These are phyloP conservation scores for Sporothrix variecibatus DNA, from an alignment of 2,329 filamentous ascomycete species.

Conservation along the genomic window DNA sequence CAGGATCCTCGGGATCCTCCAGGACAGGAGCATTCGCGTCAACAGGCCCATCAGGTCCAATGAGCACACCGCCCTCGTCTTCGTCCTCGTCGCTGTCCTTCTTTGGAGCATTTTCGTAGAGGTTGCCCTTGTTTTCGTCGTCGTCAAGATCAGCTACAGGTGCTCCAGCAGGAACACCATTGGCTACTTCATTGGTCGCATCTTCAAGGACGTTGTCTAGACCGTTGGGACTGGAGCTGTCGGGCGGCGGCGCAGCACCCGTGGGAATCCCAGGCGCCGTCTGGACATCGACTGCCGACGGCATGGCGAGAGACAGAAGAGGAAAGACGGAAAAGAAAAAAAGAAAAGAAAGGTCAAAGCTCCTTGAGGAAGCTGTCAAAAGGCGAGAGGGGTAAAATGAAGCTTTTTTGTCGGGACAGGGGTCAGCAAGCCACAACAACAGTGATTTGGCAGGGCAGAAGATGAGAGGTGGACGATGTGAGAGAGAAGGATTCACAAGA, in stretches of 20 bases:
- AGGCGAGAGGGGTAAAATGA: neutral
- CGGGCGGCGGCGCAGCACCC: slow-evolving; percentile 3
- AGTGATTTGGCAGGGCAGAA: neutral
- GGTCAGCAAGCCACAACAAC: neutral
- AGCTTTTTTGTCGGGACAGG: neutral
- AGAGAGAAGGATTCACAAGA: neutral
- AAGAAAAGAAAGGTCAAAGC: neutral
- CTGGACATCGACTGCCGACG: neutral
- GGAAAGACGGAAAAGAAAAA: neutral
- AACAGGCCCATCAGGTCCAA: neutral
- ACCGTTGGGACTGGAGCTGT: too few species aligned
- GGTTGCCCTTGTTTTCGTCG: neutral
- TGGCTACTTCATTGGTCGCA: too few species aligned
- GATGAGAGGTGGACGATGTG: too few species aligned
- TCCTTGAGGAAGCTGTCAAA: neutral
- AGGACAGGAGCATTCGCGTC: neutral
- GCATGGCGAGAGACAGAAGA: neutral
- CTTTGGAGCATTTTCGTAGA: neutral
- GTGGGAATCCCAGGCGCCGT: neutral
- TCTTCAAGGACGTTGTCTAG: too few species aligned
- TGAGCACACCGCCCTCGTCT: neutral
- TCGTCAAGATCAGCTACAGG: neutral
- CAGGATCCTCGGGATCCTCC: neutral
- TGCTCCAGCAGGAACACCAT: neutral
- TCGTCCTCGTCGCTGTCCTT: neutral